phyloP scores from a whole-genome alignment of 2,329 filamentous ascomycete species.

The Paraphaeosphaeria sporulosa region DNA sequence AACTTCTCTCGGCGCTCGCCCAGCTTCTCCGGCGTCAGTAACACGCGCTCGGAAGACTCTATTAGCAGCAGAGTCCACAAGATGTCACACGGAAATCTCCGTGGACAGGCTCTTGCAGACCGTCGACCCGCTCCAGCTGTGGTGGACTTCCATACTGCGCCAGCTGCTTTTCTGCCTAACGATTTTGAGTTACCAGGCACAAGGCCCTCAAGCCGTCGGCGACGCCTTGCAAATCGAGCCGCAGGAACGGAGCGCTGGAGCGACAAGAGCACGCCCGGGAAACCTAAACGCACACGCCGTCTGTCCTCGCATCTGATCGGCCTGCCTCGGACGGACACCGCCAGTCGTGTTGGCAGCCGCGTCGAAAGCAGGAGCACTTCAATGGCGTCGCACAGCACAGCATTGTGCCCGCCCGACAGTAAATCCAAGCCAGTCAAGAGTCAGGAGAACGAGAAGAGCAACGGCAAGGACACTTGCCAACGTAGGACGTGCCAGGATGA shows the following conservation, averaged over 20 bases:
- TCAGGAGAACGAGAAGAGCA: conserved; percentile 28
- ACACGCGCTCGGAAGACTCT: conserved; percentile 46
- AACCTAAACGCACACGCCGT: conserved; percentile 38
- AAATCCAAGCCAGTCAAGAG: conserved; percentile 14
- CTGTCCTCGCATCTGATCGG: conserved; percentile 43
- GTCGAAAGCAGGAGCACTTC: conserved; percentile 28
- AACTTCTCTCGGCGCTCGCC: conserved; percentile 77
- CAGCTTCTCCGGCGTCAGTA: conserved; percentile 59
- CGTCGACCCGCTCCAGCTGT: conserved; percentile 39
- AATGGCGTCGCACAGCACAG: conserved; percentile 29
- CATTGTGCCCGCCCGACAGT: conserved; percentile 23
- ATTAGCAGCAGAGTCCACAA: conserved; percentile 38
- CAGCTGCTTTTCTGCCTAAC: conserved; percentile 56
- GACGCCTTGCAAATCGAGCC: conserved; percentile 38
- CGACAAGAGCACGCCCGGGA: conserved; percentile 30
- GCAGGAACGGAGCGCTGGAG: conserved; percentile 29
- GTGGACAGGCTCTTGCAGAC: conserved; percentile 32
- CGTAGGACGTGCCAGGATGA: conserved; percentile 15
- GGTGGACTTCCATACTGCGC: conserved; percentile 58
- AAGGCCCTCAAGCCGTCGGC: conserved; percentile 33
- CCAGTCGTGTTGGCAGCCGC: conserved; percentile 23
- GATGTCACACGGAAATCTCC: conserved; percentile 35
- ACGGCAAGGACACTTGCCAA: conserved; percentile 23
- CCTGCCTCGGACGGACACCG: conserved; percentile 37
- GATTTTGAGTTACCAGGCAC: conserved; percentile 55